Base-by-base conservation (phyloP, 1,139 yeast species). In the Sugiyamaella novakii region DNA sequence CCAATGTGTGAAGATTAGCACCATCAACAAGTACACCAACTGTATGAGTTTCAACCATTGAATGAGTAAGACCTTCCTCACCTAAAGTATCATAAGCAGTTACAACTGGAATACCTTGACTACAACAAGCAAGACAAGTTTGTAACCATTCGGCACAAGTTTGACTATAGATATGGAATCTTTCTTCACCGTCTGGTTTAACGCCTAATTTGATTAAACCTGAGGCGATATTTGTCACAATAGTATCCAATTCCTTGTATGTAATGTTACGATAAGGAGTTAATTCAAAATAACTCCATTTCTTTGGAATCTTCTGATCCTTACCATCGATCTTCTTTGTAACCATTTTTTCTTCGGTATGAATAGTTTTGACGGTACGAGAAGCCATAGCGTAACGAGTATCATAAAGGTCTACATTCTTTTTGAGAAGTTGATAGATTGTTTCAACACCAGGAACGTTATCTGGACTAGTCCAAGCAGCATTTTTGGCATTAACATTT, bases 61-160 rank as follows among this genome's bases (percentile, higher is more conserved):
- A 88, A 68, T 87, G 95, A 52, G 84, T 85, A 64, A 92, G 77
- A 30, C 98, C 99, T 36, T 79, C 78, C 68, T 89, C 95, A 53
- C 98, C 98, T 57, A 92, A 76, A 33, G 98, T 91, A 68, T 92
- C 99, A 69, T 92, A 92, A 33, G 98, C 98, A 24, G 99, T 94
- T 39, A 89, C 98, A 54, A 87, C 79, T 19, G 98, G 87, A 54
- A 94, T 82, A 47, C 80, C 72, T 69, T 89, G 96, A 52, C 88
- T 73, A 60, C 80, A 79, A 47, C 87, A 77, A 12, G 91, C 96
- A 57, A 89, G 69, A 57, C 84, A 92, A 35, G 88, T 78, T 70
- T 87, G 87, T 85, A 92, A 79, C 98, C 98, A 92, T 64, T 80
- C 80, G 49, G 81, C 85, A 28, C 95, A 84, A 22, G 96, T 73